A percentile compares a stretch with the other conserved stretches of the same genome.
Evolutionary conservation across 345 rosid species (phyloP).

Genomic region (Carallia brachiata): DNA sequence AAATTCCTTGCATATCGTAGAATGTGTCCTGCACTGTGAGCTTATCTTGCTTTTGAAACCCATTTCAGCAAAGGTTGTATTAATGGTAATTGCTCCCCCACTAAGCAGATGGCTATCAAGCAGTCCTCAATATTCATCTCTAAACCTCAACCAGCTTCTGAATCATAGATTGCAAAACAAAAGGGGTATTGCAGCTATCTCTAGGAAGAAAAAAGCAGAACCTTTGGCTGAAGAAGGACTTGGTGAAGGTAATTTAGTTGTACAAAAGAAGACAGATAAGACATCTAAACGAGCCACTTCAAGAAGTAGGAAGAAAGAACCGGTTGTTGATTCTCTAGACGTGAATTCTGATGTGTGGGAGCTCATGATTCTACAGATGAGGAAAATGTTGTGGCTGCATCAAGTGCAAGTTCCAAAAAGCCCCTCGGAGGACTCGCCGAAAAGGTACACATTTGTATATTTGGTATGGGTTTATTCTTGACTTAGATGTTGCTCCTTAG

Average conservation of each 20-base stretch:
- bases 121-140: conserved; percentile 31
- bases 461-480: not conserved
- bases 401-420: conserved; percentile 29
- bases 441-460: conserved; percentile 39
- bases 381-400: conserved; percentile 25
- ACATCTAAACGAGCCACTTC: conserved; percentile 38
- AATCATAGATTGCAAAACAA: conserved; percentile 44
- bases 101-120: conserved; percentile 50
- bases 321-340: conserved; percentile 24
- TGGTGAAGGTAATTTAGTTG: conserved; percentile 45
- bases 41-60: not conserved
- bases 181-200: conserved; percentile 42
- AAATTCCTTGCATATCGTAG: not conserved
- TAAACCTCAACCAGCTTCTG: conserved; percentile 40
- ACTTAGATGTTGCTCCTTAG: conserved; percentile 1
- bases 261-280: conserved; percentile 43
- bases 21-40: not conserved
- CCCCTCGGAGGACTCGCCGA: conserved; percentile 34
- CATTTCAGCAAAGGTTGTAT: not conserved
- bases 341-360: conserved; percentile 36
- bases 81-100: not conserved
- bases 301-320: conserved; percentile 55
- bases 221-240: conserved; percentile 37
- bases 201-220: conserved; percentile 51
- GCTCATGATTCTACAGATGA: conserved; percentile 28